These are phyloP conservation scores for Talaromyces amestolkiae DNA, from an alignment of 2,329 filamentous ascomycete species.

Conservation along the genomic window DNA sequence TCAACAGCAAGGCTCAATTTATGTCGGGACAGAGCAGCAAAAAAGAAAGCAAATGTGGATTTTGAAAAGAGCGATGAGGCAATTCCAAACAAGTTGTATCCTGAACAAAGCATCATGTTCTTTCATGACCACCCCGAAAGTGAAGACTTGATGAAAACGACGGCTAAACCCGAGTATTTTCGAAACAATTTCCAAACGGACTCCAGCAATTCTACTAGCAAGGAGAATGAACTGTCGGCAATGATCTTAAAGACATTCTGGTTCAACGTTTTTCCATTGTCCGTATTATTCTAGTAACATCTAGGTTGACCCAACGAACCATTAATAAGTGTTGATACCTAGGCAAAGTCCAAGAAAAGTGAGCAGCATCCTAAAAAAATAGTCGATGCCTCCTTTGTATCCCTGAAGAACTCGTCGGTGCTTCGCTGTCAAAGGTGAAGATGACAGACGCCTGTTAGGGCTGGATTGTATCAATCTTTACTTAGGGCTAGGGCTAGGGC, in stretches of 20 bases:
- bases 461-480: background rate
- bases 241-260: background rate
- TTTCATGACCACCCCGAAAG: background rate
- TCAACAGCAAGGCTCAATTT: background rate
- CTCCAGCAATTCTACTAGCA: background rate
- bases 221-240: background rate
- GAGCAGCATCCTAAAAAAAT: background rate
- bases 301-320: background rate
- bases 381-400: background rate
- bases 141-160: background rate
- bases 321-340: background rate
- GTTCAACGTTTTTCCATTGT: background rate
- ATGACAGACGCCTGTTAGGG: background rate
- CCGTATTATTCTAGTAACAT: background rate
- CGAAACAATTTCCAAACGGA: background rate
- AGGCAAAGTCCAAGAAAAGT: background rate
- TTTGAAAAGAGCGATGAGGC: background rate
- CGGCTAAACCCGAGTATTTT: background rate
- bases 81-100: background rate
- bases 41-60: background rate
- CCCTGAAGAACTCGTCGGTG: no score
- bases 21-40: background rate
- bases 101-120: background rate
- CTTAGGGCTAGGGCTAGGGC: slow-evolving; percentile 13
- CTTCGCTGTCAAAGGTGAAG: background rate